Base-by-base conservation (phyloP, 2,329 filamentous ascomycete genomes). In the Ophiocordyceps camponoti-saundersi region DNA sequence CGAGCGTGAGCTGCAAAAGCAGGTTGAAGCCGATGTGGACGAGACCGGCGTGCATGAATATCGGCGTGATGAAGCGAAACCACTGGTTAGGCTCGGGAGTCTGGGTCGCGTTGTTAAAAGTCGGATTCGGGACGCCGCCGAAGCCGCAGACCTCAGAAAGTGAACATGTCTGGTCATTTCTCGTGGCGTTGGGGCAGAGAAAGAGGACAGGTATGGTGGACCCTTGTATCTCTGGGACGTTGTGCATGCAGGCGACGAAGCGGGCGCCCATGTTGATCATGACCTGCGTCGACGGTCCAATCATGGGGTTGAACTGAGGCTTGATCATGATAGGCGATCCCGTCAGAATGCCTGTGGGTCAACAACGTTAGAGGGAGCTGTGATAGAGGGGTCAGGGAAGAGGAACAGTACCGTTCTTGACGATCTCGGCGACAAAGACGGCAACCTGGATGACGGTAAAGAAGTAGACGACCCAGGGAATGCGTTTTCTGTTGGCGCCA, bases 21-120 rank as follows among this genome's bases (percentile, higher is more conserved):
- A 98, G 73, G 64, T 98, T 98, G 73, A 96, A 95, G 16, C 79
- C 85, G 49, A 98, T 95, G 60, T 98, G 92, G 51, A 98, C 82
- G 48, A 98, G 66, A 15, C 92, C 92, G 1, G 87, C 88, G 58
- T 98, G 92, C 56, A 98, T 70, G 67, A 98, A 98, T 51, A 98
- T 95, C 39, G 92, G 90, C 2, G 82, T 69, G 58, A 98, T 95
- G 68, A 98, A 96, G 50, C 92, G 84, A 65, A 77, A 98, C 92
- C 92, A 98, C 62, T 98, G 92, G 59, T 96, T 80, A 0, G 92
- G 92, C 50, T 77, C 72, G 2, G 82, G 72, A 11, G 52, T 65
- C 55, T 75, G 69, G 47, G 67, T 54, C 26, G 61, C 58, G 47
- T 71, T 59, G 47, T 80, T 71, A 54, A 78, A 72, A 2, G 69